Percentiles rank a stretch among this genome's conserved stretches.
phyloP scores from a whole-genome alignment of 179 eudicot species.

The Drosera spatulata region DNA sequence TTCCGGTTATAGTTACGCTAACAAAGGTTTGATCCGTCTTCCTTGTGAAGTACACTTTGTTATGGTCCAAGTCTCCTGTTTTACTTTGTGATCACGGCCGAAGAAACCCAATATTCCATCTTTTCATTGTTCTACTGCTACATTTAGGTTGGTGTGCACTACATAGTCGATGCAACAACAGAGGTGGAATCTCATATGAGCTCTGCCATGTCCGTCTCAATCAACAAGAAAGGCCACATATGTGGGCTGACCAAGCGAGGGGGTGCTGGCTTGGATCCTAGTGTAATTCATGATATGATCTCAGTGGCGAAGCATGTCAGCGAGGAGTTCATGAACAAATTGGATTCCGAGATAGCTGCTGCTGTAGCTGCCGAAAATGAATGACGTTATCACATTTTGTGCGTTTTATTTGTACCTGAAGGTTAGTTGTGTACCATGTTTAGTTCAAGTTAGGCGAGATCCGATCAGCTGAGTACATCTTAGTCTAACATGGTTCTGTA shows the following conservation, averaged over 20 bases:
- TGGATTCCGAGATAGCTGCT: conserved; percentile 87
- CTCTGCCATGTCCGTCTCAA: conserved; percentile 70
- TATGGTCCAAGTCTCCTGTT: background rate
- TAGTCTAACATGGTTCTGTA: too few species aligned
- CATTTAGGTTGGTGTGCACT: conserved; percentile 71
- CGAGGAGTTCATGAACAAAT: conserved; percentile 57
- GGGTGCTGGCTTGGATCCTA: conserved; percentile 78
- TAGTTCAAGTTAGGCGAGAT: too few species aligned
- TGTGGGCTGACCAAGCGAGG: conserved; percentile 88
- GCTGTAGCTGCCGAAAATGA: conserved; percentile 72
- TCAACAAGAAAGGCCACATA: conserved; percentile 62
- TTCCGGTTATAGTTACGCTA: conserved; percentile 78
- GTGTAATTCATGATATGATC: conserved; percentile 82
- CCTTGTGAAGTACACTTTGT: background rate
- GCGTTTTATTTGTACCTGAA: too few species aligned
- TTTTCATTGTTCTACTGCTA: background rate
- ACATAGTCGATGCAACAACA: conserved; percentile 85
- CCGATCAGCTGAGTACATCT: too few species aligned
- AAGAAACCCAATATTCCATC: too few species aligned
- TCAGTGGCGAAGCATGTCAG: conserved; percentile 77
- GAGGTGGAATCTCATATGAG: conserved; percentile 98
- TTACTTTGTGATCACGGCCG: too few species aligned
- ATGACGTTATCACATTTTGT: conserved; percentile 8
- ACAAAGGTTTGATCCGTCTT: conserved; percentile 43
- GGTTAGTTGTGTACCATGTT: too few species aligned